phyloP scores from a whole-genome alignment of 2,329 filamentous ascomycete species.

The Chaetothyriales sp. region DNA sequence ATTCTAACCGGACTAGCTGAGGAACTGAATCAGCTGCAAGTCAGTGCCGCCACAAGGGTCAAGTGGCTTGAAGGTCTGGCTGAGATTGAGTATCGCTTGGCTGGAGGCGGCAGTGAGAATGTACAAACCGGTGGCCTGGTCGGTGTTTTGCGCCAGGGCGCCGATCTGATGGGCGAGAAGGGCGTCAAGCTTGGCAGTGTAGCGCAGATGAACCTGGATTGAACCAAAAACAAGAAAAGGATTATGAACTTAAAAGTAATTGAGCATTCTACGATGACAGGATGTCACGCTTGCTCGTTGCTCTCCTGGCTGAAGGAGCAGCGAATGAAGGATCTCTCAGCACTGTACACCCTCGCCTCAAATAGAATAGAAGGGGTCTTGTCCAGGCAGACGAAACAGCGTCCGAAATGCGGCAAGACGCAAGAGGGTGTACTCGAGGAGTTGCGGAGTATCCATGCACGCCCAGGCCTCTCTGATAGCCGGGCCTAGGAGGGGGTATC shows the following conservation, averaged over 20 bases:
- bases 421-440: too few species aligned
- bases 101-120: slow-evolving; percentile 70
- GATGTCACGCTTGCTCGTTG: neutral
- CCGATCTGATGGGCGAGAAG: slow-evolving; percentile 50
- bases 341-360: neutral
- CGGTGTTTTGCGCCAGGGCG: slow-evolving; percentile 72
- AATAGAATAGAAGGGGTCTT: neutral
- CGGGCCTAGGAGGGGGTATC: too few species aligned
- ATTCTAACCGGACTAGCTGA: slow-evolving; percentile 79
- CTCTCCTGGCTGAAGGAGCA: neutral
- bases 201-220: slow-evolving; percentile 12
- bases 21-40: slow-evolving; percentile 67
- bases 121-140: slow-evolving; percentile 90
- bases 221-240: neutral
- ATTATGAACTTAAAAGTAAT: neutral
- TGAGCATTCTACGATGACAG: neutral
- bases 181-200: slow-evolving; percentile 10
- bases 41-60: slow-evolving; percentile 72
- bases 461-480: too few species aligned
- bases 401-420: neutral
- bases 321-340: neutral
- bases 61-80: slow-evolving; percentile 83
- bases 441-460: too few species aligned
- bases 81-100: slow-evolving; percentile 81
- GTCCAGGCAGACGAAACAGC: neutral